phyloP scores from a whole-genome alignment of 2,329 filamentous ascomycete species.

The Lasiodiplodia gonubiensis region DNA sequence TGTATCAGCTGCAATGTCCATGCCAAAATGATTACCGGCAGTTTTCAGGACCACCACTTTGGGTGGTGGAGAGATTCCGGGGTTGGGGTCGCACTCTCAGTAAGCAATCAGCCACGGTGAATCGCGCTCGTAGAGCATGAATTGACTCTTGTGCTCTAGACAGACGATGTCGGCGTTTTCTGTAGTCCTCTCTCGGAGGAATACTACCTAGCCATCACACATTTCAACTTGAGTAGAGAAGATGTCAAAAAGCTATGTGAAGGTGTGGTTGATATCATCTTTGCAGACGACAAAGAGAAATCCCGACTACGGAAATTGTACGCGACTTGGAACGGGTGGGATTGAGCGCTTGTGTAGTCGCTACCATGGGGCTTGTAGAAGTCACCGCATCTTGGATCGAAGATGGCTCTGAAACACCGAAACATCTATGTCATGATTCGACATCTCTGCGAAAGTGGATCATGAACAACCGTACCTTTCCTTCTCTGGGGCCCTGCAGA shows the following conservation, averaged over 20 bases:
- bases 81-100: constrained; percentile 66
- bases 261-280: constrained; percentile 68
- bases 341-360: neutral
- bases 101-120: constrained; percentile 54
- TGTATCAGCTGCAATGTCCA: constrained; percentile 83
- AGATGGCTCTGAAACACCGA: too few relatives aligned
- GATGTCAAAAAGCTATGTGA: constrained; percentile 63
- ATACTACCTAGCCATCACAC: constrained; percentile 72
- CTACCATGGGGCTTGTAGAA: neutral
- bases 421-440: too few relatives aligned
- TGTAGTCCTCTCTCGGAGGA: constrained; percentile 78
- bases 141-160: constrained; percentile 56
- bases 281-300: constrained; percentile 68
- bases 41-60: constrained; percentile 75
- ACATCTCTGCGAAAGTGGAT: too few relatives aligned
- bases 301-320: constrained; percentile 50
- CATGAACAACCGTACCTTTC: too few relatives aligned
- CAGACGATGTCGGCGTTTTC: constrained; percentile 84
- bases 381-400: too few relatives aligned
- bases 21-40: constrained; percentile 72
- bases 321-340: constrained; percentile 22
- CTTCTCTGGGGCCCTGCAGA: too few relatives aligned
- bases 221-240: constrained; percentile 64
- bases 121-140: neutral
- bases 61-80: constrained; percentile 69